Evolutionary conservation across 495 filamentous ascomycete species (phyloP), one percentile per base, ranked within the genome.

Genomic region (Choiromyces venosus): DNA sequence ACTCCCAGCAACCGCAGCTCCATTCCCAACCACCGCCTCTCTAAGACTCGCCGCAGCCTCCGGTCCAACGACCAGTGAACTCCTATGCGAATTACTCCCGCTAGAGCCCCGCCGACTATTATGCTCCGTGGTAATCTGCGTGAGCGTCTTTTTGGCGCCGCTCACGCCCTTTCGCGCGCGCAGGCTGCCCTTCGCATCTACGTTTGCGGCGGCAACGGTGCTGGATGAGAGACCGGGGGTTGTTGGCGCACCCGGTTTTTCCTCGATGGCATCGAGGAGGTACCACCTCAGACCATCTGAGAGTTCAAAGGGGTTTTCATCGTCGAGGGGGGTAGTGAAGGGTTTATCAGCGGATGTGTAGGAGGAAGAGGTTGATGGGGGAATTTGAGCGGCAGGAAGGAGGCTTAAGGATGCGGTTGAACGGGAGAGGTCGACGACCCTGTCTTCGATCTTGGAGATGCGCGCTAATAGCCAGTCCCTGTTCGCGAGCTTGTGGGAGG

Each of bases 281-380:
- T 97, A 98, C 95, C 95, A 99, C 38, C 94, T 88, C 25, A 99
- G 85, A 25, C 95, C 95, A 79, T 99, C 95, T 0, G 93, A 97
- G 21, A 99, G 87, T 75, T 97, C 94, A 78, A 98, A 99, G 2
- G 95, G 95, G 81, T 99, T 99, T 72, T 99, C 95, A 74, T 99
- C 94, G 64, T 95, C 93, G n/a, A 90, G 85, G 7, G 87, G 88
- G 52, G 64, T 37, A 29, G 38, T n/a, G 25, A 33, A 61, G 52
- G 52, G 52, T 33, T 61, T 61, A 5, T 68, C 46, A n/a, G 38
- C 39, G 67, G 25, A n/a, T n/a, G n/a, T n/a, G n/a, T n/a, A 16
- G 52, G 69, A 7, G 21, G 38, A 52, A 67, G 80, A 73, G 37
- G 33, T 10, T 12, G 37, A 37, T n/a, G 66, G 37, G 66, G 70